Base-by-base conservation (phyloP, 768 basidiomycete species). In the Phlegmacium glaucopus region DNA sequence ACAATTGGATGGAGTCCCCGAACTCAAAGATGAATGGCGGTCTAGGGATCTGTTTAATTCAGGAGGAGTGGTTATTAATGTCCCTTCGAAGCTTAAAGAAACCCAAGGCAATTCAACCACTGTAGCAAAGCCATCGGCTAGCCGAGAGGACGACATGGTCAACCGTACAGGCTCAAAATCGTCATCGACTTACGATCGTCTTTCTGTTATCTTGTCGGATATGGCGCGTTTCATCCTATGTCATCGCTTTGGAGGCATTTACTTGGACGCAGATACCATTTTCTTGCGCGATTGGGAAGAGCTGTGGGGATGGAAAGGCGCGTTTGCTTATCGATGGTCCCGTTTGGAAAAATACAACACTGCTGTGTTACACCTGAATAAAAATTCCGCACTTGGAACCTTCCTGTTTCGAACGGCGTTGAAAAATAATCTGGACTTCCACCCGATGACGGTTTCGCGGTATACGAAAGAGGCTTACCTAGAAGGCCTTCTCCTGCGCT, bases 221-320 rank as follows among this genome's bases (percentile, higher is more conserved):
- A 92, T 98, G 87, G 95, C 92, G 13, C 86, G 95, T 17, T 99
- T 98, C 65, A 85, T 98, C 47, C 76, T 99, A n/a, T 94, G 91
- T 51, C 91, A 99, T 65, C 86, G 94, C 16, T 98, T 88, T 59
- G 95, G 96, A 17, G 95, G 95, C 11, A 89, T 94, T 41, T 99
- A 98, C 62, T 82, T 99, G 44, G 95, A 99, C 59, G 94, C 94
- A 9, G 96, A 98, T 63, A 97, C 93, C 8, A 82, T 99, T 53
- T 83, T 99, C 56, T 69, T 99, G 27, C 86, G 96, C 16, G 95
- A 99, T 61, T 99, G 96, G 96, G 94, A 96, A 62, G 95, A 98
- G 56, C 72, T 99, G 5, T 97, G 92, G 92, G 92, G 91, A 25
- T 96, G 90, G 87, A 83, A 86, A 57, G 94, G 94, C 32, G 93